A percentile compares a stretch with the other conserved stretches of the same genome.
Conservation (phyloP, 1,284 basidiomycete genomes). For the Grifola frondosa region DNA sequence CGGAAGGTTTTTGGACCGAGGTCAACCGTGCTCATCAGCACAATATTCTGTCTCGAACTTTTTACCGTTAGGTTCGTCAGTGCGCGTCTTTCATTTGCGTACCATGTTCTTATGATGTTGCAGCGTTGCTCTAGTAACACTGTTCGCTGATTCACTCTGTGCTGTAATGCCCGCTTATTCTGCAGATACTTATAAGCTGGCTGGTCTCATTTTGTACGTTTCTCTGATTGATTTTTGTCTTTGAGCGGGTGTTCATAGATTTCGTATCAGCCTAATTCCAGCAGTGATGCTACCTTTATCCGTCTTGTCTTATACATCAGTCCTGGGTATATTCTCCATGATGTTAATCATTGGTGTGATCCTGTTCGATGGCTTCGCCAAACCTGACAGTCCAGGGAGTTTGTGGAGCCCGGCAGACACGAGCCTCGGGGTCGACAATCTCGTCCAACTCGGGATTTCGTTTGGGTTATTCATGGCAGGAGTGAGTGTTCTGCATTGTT, state of each 20-base stretch:
- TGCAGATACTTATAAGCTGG: conserved; percentile 71
- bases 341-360: conserved; percentile 79
- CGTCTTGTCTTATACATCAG: conserved; percentile 81
- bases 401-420: conserved; percentile 77
- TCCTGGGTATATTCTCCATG: conserved; percentile 82
- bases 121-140: conserved; percentile 81
- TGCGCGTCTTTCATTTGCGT: background rate
- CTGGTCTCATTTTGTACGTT: conserved; percentile 71
- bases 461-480: conserved; percentile 97
- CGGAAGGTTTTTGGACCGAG: conserved; percentile 81
- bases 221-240: background rate
- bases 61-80: conserved; percentile 70
- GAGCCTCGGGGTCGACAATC: conserved; percentile 54
- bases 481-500: conserved; percentile 42
- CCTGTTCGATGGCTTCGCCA: conserved; percentile 82
- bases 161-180: conserved; percentile 69
- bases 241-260: background rate
- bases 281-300: conserved; percentile 84
- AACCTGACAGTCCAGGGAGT: conserved; percentile 79
- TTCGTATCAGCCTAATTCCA: conserved; percentile 62
- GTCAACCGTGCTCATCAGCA: conserved; percentile 66
- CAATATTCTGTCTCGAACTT: conserved; percentile 82
- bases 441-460: conserved; percentile 67
- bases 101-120: background rate
- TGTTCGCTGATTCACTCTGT: conserved; percentile 85